Conservation (phyloP, 352 stramenopile genomes). For the Globisporangium splendens region DNA sequence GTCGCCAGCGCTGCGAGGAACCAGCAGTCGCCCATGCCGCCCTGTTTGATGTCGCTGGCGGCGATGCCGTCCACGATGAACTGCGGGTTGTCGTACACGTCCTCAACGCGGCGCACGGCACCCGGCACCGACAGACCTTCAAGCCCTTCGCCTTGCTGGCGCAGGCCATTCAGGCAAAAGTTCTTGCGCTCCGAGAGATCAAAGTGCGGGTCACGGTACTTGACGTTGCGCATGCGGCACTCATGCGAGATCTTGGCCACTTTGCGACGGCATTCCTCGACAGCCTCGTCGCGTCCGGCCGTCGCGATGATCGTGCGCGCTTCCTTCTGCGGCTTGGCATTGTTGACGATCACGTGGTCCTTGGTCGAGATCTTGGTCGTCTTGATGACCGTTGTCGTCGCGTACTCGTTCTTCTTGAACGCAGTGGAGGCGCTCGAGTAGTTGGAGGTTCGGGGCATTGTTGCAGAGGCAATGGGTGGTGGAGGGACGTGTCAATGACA, state of each 20-base stretch:
- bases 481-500: background rate
- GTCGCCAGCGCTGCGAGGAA: slow-evolving; percentile 70
- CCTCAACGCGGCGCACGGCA: slow-evolving; percentile 24
- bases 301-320: slow-evolving; percentile 26
- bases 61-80: slow-evolving; percentile 57
- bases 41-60: slow-evolving; percentile 68
- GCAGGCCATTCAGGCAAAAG: slow-evolving; percentile 28
- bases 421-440: background rate
- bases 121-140: slow-evolving; percentile 15
- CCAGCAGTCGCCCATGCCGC: slow-evolving; percentile 77
- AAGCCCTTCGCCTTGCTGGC: slow-evolving; percentile 12
- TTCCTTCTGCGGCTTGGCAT: slow-evolving; percentile 17
- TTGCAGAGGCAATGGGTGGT: background rate
- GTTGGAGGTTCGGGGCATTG: background rate
- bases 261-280: slow-evolving; percentile 32
- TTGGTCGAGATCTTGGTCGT: background rate
- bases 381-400: background rate
- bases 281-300: slow-evolving; percentile 23
- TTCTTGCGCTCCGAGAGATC: slow-evolving; percentile 17
- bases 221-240: slow-evolving; percentile 38
- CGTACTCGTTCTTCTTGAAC: background rate
- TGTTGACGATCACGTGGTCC: background rate
- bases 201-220: slow-evolving; percentile 45
- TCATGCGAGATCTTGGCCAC: slow-evolving; percentile 36
- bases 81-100: slow-evolving; percentile 34